Percentiles rank a stretch among this genome's conserved stretches.
These are phyloP conservation scores for Amaranthus cruentus DNA, from an alignment of 148 eudicot species.

Conservation along the genomic window DNA sequence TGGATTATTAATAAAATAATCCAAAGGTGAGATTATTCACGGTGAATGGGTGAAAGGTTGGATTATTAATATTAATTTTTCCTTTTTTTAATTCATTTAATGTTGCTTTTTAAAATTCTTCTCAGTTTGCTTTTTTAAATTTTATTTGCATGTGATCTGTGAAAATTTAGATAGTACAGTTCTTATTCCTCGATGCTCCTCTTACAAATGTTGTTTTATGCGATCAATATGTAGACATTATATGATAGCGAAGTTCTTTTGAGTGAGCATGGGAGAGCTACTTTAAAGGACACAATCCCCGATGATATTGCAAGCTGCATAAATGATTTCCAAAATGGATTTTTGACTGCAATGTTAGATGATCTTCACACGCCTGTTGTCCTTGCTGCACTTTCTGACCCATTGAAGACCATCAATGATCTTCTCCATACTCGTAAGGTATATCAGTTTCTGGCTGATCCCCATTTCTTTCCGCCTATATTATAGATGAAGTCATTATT, in stretches of 20 bases:
- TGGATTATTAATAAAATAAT: too few relatives aligned
- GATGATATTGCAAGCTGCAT: slow-evolving; percentile 46
- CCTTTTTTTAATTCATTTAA: too few relatives aligned
- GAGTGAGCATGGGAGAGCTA: slow-evolving; percentile 39
- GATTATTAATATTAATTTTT: too few relatives aligned
- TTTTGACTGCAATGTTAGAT: slow-evolving; percentile 65
- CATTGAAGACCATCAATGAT: slow-evolving; percentile 80
- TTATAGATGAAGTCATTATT: not conserved
- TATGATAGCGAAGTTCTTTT: slow-evolving; percentile 60
- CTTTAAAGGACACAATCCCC: slow-evolving; percentile 44
- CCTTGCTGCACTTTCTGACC: slow-evolving; percentile 80
- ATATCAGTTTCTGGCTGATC: slow-evolving; percentile 16
- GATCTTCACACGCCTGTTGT: slow-evolving; percentile 81
- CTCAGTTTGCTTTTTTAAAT: not conserved
- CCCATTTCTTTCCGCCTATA: not conserved
- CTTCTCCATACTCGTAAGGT: slow-evolving; percentile 93
- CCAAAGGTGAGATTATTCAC: too few relatives aligned
- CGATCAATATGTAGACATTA: slow-evolving; percentile 50
- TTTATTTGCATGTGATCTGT: not conserved
- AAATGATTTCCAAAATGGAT: slow-evolving; percentile 51
- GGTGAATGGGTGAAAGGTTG: too few relatives aligned
- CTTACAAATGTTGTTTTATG: not conserved
- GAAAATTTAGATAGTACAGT: not conserved
- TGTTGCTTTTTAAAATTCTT: not conserved
- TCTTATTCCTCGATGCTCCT: not conserved